Percentiles rank a stretch among this genome's conserved stretches.
phyloP scores from a whole-genome alignment of 164 flowering plant species.

The Taxillus chinensis region DNA sequence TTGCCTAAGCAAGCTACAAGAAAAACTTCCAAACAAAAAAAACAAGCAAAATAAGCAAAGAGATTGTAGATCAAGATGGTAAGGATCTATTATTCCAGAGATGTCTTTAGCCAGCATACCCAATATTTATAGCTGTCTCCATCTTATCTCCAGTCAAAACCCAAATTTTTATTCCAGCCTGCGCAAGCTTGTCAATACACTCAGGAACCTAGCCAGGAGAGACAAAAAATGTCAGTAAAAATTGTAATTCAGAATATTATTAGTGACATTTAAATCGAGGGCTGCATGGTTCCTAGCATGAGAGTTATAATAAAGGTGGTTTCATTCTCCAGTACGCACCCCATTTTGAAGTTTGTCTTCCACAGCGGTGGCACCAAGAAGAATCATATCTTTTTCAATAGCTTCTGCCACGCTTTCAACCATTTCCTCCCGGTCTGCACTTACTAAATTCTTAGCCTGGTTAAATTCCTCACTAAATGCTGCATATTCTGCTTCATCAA shows the following conservation, averaged over 20 bases:
- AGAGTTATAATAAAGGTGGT: too few species aligned
- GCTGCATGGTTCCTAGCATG: too few species aligned
- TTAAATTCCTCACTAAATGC: not conserved
- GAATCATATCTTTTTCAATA: constrained; percentile 42
- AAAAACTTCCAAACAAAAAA: constrained; percentile 33
- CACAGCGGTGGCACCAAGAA: constrained; percentile 77
- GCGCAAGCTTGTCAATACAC: constrained; percentile 65
- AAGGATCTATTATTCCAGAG: not conserved
- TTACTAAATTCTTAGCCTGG: constrained; percentile 1
- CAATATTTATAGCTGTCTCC: constrained; percentile 76
- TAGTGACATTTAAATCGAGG: too few species aligned
- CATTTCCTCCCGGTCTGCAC: constrained; percentile 5
- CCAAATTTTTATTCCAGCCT: constrained; percentile 69
- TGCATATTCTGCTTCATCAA: not conserved
- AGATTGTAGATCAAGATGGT: too few species aligned
- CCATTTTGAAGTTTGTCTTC: constrained; percentile 69
- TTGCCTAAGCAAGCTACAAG: constrained; percentile 67
- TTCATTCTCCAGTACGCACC: constrained; percentile 23
- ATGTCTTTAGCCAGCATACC: constrained; percentile 20
- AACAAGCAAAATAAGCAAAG: constrained; percentile 1
- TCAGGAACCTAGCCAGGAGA: constrained; percentile 44
- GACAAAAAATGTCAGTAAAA: not conserved
- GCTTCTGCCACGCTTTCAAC: constrained; percentile 30
- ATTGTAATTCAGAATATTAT: too few species aligned
- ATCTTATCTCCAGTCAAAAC: constrained; percentile 75